Evolutionary conservation across 768 basidiomycete species (phyloP), one percentile per base, ranked within the genome.

Genomic region (Boletus bicolor): DNA sequence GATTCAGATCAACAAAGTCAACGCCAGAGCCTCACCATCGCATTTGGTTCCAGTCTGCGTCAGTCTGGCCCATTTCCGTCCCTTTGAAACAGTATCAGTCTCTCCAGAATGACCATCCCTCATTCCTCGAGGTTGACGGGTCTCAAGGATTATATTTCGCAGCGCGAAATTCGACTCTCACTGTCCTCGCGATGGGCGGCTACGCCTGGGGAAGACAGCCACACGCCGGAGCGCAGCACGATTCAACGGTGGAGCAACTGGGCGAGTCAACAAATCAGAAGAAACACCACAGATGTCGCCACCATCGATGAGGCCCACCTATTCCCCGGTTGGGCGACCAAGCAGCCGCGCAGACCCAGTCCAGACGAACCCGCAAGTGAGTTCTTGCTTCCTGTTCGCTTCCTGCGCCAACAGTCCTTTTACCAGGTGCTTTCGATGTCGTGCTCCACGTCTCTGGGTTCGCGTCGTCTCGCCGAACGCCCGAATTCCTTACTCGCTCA

Each of bases 321-420:
- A 24, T 92, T 93, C 71, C 91, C 91, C 5, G 89, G 91, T 2
- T 93, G 90, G 89, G 91, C 90, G 3, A 78, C 80, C 7, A 75
- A 82, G 49, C 72, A 80, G 30, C 83, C 81, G 64, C 69, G 59
- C 15, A 62, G 55, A 44, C 60, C 58, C 21, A 17, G 58, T 41
- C 19, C 53, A 63, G 41, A 54, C 49, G 45, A 65, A 53, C 68
- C 63, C 64, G 73, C 70, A 47, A 59, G 71, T 73, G 19, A 38
- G 64, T 19, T 17, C 28, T 28, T 17, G 17, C 5, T 41, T 7
- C 48, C 10, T 41, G 5, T 44, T 42, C 14, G 5, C 21, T 37
- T 24, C 17, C 15, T 12, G 8, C 30, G 12, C 53, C 36, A 36
- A 58, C 10, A 2, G 1, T 9, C 10, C 39, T 14, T 56, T 35